Base-by-base conservation (phyloP, 1,284 basidiomycete species). In the Moesziomyces parantarcticus region DNA sequence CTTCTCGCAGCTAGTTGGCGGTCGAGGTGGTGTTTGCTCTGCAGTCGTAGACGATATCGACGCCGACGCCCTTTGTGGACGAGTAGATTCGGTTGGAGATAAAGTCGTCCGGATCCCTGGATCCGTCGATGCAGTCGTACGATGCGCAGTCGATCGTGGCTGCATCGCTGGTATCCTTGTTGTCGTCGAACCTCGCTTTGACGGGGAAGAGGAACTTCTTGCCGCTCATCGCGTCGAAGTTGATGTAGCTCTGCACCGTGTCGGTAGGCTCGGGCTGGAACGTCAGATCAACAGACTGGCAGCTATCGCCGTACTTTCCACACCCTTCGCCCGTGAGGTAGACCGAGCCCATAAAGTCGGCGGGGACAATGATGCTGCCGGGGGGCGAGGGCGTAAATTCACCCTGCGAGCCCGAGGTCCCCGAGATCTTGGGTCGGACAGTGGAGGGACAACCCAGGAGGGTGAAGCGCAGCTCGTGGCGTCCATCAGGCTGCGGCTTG, bases 391-490 rank as follows among this genome's bases (percentile, higher is more conserved):
- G 51, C 18, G 52, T 56, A 49, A 45, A 66, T 16, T 47, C 32
- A n/a, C 58, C 57, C 5, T 43, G 10, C 44, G 55, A 55, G 23
- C 52, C 48, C 6, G 66, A 69, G 18, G 49, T 56, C 40, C 66
- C 66, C 4, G 66, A 69, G 44, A 69, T 58, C 45, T 69, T 69
- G 59, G 66, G 66, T 32, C 58, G 57, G 11, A 63, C 44, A 23
- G 29, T 7, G 7, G 51, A 8, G 9, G 59, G 44, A 23, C 66
- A 69, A 36, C 39, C 34, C 23, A 58, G 51, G 0, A 69, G 50
- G 22, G 55, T 50, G 52, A 69, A 69, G 25, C 66, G 59, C 50
- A 69, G 53, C 25, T 62, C 59, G 66, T 69, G 66, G 4, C 66
- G 55, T 10, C 66, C 66, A 18, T 69, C 66, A 16, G 52, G 5